Conservation (phyloP, 805 yeast species). For the Cyberlindnera bimundalis region DNA sequence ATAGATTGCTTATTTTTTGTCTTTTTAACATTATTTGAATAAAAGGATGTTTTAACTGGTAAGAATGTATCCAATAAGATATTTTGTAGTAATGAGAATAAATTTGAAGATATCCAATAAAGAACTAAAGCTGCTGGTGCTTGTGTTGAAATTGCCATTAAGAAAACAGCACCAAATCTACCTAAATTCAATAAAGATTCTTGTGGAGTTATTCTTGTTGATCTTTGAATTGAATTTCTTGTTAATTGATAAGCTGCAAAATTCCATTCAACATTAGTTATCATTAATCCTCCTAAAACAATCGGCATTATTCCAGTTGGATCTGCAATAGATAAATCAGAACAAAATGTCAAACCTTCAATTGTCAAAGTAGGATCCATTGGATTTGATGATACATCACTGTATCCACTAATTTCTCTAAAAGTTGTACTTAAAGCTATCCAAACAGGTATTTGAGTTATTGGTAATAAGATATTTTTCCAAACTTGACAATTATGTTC, state of each 20-base stretch:
- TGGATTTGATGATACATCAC: conserved; percentile 35
- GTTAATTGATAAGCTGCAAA: conserved; percentile 52
- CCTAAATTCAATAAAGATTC: conserved; percentile 68
- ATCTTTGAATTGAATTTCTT: conserved; percentile 36
- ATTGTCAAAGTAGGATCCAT: conserved; percentile 46
- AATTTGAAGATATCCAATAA: conserved; percentile 90
- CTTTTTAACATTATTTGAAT: neutral
- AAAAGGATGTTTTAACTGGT: conserved; percentile 19
- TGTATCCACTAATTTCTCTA: conserved; percentile 64
- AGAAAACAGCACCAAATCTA: conserved; percentile 68
- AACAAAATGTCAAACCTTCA: conserved; percentile 61
- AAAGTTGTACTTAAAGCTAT: conserved; percentile 71
- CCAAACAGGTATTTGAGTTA: conserved; percentile 87
- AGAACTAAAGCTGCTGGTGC: conserved; percentile 79
- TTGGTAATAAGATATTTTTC: conserved; percentile 74
- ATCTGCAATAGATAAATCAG: conserved; percentile 58
- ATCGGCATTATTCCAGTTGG: conserved; percentile 66
- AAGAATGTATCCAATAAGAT: conserved; percentile 51
- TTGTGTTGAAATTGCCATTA: conserved; percentile 82
- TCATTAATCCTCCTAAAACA: conserved; percentile 62
- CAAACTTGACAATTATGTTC: conserved; percentile 69
- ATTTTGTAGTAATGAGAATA: conserved; percentile 75
- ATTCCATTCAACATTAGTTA: conserved; percentile 83
- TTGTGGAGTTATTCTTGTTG: conserved; percentile 51
- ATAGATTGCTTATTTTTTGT: conserved; percentile 7